phyloP scores from a whole-genome alignment of 371 early-diverging fungal genomes.

The Mortierella sp. region DNA sequence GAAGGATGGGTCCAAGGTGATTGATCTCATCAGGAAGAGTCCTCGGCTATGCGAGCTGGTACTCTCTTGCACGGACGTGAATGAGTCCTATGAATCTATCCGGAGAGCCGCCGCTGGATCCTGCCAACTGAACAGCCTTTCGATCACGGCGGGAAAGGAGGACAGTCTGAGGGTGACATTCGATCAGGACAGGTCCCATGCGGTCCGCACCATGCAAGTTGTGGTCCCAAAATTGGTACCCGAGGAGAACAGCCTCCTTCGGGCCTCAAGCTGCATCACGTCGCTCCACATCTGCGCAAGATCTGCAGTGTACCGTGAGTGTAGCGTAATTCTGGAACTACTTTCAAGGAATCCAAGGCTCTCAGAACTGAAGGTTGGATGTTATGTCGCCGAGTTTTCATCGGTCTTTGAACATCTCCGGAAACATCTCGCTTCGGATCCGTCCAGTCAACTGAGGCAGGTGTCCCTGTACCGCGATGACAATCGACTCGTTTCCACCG shows the following conservation, averaged over 20 bases:
- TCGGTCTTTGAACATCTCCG: conserved; percentile 3
- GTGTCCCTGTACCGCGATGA: conserved; percentile 13
- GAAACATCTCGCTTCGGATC: neutral
- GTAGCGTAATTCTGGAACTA: neutral
- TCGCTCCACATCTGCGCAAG: conserved; percentile 13
- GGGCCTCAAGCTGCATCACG: neutral
- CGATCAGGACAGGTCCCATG: conserved; percentile 1
- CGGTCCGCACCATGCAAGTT: conserved; percentile 7
- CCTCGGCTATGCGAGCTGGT: conserved; percentile 14
- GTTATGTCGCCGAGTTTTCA: conserved; percentile 9
- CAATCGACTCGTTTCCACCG: conserved; percentile 4
- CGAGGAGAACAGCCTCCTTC: conserved; percentile 5
- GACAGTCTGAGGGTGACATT: conserved; percentile 8
- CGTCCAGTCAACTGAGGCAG: conserved; percentile 3
- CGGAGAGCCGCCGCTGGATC: conserved; percentile 3
- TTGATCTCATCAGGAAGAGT: conserved; percentile 15
- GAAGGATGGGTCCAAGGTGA: conserved; percentile 14
- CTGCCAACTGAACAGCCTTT: conserved; percentile 2
- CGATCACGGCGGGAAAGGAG: neutral
- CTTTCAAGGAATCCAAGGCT: conserved; percentile 2
- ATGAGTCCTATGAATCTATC: conserved; percentile 13
- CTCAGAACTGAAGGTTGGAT: conserved; percentile 13
- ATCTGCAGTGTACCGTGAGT: neutral
- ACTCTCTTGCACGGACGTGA: conserved; percentile 7
- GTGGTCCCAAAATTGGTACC: neutral